Evolutionary conservation across 768 basidiomycete species (phyloP).

Genomic region (Calocybe indica): DNA sequence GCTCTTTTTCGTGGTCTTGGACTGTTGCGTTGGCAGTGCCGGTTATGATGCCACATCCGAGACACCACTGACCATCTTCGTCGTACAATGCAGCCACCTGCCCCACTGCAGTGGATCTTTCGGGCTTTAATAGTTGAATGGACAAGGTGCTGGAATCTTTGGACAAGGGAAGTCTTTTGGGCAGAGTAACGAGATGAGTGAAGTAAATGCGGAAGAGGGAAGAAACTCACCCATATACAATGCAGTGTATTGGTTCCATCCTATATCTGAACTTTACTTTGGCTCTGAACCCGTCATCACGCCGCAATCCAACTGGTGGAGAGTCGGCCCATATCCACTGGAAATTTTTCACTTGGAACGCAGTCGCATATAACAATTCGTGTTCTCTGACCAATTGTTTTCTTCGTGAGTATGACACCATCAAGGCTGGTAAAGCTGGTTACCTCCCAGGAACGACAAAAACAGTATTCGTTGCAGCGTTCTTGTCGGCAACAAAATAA

Average conservation of each 20-base stretch:
- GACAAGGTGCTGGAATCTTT: slow-evolving; percentile 9
- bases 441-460: slow-evolving; percentile 72
- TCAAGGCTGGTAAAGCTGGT: background rate
- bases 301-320: slow-evolving; percentile 41
- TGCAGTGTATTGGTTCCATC: slow-evolving; percentile 50
- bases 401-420: background rate
- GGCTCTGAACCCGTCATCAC: slow-evolving; percentile 38
- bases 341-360: slow-evolving; percentile 44
- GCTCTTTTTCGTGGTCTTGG: background rate
- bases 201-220: background rate
- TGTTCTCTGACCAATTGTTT: slow-evolving; percentile 42
- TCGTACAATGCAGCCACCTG: slow-evolving; percentile 77
- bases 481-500: slow-evolving; percentile 75
- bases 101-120: slow-evolving; percentile 69
- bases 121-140: slow-evolving; percentile 25
- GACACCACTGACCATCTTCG: slow-evolving; percentile 64
- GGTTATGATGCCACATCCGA: slow-evolving; percentile 75
- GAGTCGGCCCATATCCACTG: slow-evolving; percentile 72
- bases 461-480: slow-evolving; percentile 55
- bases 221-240: slow-evolving; percentile 39
- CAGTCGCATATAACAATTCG: slow-evolving; percentile 41
- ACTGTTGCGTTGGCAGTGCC: background rate
- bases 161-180: background rate
- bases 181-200: background rate
- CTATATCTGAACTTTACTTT: slow-evolving; percentile 66